Conservation (phyloP, 1,284 basidiomycete genomes). For the Boletus smithii region DNA sequence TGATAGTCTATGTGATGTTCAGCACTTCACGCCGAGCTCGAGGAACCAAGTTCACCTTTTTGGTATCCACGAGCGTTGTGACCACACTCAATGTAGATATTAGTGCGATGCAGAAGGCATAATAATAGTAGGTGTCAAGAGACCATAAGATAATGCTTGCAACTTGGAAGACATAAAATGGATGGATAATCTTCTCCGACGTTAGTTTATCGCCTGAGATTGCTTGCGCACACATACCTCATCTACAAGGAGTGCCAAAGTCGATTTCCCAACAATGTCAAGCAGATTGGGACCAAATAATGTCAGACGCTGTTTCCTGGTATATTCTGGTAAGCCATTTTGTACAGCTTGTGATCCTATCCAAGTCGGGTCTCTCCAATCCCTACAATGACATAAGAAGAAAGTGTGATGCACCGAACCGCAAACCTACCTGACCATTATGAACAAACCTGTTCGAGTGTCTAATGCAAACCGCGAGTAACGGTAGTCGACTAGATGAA, state of each 20-base stretch:
- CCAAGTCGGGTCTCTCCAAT: slow-evolving; percentile 91
- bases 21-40: slow-evolving; percentile 3
- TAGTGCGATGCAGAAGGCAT: slow-evolving; percentile 94
- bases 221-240: slow-evolving; percentile 54
- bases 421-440: slow-evolving; percentile 64
- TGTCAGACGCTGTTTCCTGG: slow-evolving; percentile 62
- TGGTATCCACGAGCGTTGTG: slow-evolving; percentile 91
- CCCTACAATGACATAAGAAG: slow-evolving; percentile 44
- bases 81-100: slow-evolving; percentile 87
- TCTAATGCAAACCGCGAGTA: slow-evolving; percentile 92
- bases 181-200: slow-evolving; percentile 63
- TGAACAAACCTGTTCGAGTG: slow-evolving; percentile 79
- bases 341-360: slow-evolving; percentile 60
- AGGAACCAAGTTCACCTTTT: slow-evolving; percentile 53
- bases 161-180: slow-evolving; percentile 98
- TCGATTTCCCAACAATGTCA: slow-evolving; percentile 88
- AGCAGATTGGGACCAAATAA: slow-evolving; percentile 90
- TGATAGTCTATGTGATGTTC: slow-evolving; percentile 64
- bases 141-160: slow-evolving; percentile 95
- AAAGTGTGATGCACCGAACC: not conserved
- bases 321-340: slow-evolving; percentile 54
- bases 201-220: slow-evolving; percentile 14
- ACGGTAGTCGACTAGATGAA: slow-evolving; percentile 75
- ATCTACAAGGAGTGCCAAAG: slow-evolving; percentile 80
- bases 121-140: slow-evolving; percentile 94